A percentile compares a stretch with the other conserved stretches of the same genome.
phyloP scores from a whole-genome alignment of 1,284 basidiomycete genomes.

The Pyrrhoderma lamaoense region DNA sequence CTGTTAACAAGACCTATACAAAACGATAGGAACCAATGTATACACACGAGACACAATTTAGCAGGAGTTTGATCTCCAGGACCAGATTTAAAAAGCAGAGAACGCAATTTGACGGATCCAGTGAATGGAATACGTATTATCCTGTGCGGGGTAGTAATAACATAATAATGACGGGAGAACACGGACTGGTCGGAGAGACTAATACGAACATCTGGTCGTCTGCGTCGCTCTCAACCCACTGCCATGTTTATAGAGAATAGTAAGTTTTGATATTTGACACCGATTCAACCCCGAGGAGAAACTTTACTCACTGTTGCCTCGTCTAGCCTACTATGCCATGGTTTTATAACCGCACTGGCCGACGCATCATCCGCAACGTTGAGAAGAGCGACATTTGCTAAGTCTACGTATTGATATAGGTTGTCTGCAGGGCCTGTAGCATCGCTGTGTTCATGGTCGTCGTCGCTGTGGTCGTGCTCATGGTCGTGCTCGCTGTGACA shows the following conservation, averaged over 20 bases:
- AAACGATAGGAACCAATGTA: neutral
- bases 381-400: slow-evolving; percentile 61
- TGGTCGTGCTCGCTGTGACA: slow-evolving; percentile 7
- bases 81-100: slow-evolving; percentile 67
- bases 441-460: slow-evolving; percentile 45
- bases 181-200: slow-evolving; percentile 8
- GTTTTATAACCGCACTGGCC: slow-evolving; percentile 53
- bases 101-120: slow-evolving; percentile 67
- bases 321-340: slow-evolving; percentile 64
- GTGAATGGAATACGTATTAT: slow-evolving; percentile 78
- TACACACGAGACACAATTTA: slow-evolving; percentile 35
- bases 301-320: slow-evolving; percentile 46
- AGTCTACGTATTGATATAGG: slow-evolving; percentile 62
- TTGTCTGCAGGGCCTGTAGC: slow-evolving; percentile 60
- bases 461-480: slow-evolving; percentile 43
- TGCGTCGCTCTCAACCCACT: slow-evolving; percentile 76
- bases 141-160: slow-evolving; percentile 30
- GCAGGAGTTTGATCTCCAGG: slow-evolving; percentile 64
- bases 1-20: slow-evolving; percentile 6
- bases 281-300: neutral
- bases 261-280: slow-evolving; percentile 7
- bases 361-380: slow-evolving; percentile 46
- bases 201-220: slow-evolving; percentile 69
- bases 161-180: neutral
- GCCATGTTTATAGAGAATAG: neutral